Evolutionary conservation across 1,139 yeast genomes (phyloP).

Genomic region (Geotrichum aggregatum): DNA sequence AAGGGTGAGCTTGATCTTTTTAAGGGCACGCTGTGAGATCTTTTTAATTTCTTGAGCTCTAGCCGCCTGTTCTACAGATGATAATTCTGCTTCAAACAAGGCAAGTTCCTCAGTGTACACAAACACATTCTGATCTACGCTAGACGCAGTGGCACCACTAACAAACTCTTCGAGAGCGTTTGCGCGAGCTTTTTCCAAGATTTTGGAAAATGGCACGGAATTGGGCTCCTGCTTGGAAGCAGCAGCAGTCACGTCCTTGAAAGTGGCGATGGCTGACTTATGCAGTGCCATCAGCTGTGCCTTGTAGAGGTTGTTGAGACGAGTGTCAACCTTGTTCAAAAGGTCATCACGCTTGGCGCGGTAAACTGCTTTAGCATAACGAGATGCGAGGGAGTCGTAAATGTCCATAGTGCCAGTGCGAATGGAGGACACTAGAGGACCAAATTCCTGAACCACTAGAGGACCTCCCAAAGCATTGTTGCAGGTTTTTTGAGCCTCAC

Average conservation of each 20-base stretch:
- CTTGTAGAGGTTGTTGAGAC: conserved; percentile 41
- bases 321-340: conserved; percentile 33
- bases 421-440: conserved; percentile 29
- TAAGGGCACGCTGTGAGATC: conserved; percentile 35
- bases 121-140: conserved; percentile 31
- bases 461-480: conserved; percentile 26
- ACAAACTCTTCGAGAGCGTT: conserved; percentile 25
- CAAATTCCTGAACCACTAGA: conserved; percentile 32
- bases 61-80: conserved; percentile 30
- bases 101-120: conserved; percentile 26
- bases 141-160: conserved; percentile 28
- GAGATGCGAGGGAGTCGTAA: conserved; percentile 67
- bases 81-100: conserved; percentile 31
- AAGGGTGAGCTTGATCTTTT: conserved; percentile 30
- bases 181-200: conserved; percentile 22
- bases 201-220: conserved; percentile 23
- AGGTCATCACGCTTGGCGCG: conserved; percentile 54
- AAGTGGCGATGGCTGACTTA: conserved; percentile 33
- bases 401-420: conserved; percentile 43
- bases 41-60: conserved; percentile 36
- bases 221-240: conserved; percentile 17
- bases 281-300: conserved; percentile 41
- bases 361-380: conserved; percentile 65
- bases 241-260: conserved; percentile 26
- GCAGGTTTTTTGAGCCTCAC: conserved; percentile 25